phyloP scores from a whole-genome alignment of 352 stramenopile genomes.

The Hyphochytrium catenoides region DNA sequence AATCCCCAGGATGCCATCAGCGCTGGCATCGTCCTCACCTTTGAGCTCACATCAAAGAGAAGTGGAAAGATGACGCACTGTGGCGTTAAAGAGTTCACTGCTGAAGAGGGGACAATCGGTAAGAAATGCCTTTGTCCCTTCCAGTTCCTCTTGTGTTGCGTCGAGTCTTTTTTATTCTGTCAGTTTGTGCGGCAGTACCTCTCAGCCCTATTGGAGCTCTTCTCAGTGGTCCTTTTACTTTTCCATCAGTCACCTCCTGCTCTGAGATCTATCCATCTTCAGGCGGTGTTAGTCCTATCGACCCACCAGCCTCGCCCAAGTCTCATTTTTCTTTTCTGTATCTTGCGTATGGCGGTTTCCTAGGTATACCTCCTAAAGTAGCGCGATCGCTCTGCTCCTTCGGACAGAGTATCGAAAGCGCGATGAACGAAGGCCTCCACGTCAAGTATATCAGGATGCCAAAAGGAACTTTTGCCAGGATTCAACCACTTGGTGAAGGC shows the following conservation, averaged over 20 bases:
- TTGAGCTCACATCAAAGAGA: slow-evolving; percentile 21
- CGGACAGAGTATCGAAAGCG: not conserved
- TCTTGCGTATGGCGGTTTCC: too few relatives aligned
- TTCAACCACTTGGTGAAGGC: slow-evolving; percentile 32
- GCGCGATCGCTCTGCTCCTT: slow-evolving; percentile 41
- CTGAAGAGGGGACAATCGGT: slow-evolving; percentile 37
- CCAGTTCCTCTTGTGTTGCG: too few relatives aligned
- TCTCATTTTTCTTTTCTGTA: too few relatives aligned
- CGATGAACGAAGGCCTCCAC: slow-evolving; percentile 10
- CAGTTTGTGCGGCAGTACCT: too few relatives aligned
- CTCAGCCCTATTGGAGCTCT: too few relatives aligned
- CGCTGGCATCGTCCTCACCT: slow-evolving; percentile 35
- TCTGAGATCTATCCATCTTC: too few relatives aligned
- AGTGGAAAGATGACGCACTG: slow-evolving; percentile 20
- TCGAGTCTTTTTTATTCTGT: too few relatives aligned
- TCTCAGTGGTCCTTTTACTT: too few relatives aligned
- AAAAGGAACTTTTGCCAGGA: slow-evolving; percentile 28
- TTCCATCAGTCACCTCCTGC: too few relatives aligned
- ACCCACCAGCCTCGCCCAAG: too few relatives aligned
- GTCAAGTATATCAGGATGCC: slow-evolving; percentile 43
- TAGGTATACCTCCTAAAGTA: slow-evolving; percentile 36
- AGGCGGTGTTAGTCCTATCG: too few relatives aligned
- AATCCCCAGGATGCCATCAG: slow-evolving; percentile 47
- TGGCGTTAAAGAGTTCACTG: slow-evolving; percentile 48
- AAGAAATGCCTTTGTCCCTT: not conserved